A percentile compares a stretch with the other conserved stretches of the same genome.
phyloP scores from a whole-genome alignment of 768 basidiomycete genomes.

The Saitozyma sp. region DNA sequence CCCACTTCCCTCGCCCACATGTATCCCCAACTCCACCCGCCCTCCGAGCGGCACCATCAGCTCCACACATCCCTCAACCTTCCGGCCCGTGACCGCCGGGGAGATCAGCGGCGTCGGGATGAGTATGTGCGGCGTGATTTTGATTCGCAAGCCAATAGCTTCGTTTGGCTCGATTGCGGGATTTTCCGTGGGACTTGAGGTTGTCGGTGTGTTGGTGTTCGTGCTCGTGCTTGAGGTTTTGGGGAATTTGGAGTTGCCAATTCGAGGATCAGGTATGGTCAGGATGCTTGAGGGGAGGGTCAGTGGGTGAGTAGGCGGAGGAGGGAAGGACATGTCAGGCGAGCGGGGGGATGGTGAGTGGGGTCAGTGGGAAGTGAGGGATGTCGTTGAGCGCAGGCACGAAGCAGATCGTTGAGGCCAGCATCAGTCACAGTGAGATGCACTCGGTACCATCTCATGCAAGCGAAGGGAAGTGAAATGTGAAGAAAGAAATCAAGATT shows the following conservation, averaged over 20 bases:
- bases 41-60: conserved; percentile 33
- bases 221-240: too few species aligned
- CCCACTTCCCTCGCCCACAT: conserved; percentile 8
- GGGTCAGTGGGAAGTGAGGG: not conserved
- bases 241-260: too few species aligned
- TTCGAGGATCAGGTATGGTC: not conserved
- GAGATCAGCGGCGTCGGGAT: conserved; percentile 22
- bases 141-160: conserved; percentile 11
- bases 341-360: conserved; percentile 7
- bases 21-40: conserved; percentile 14
- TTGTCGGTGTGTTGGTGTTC: too few species aligned
- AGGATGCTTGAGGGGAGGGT: not conserved
- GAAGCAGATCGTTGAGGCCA: too few species aligned
- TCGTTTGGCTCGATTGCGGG: too few species aligned
- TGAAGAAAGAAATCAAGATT: too few species aligned
- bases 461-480: too few species aligned
- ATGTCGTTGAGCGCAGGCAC: too few species aligned
- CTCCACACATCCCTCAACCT: conserved; percentile 32
- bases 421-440: too few species aligned
- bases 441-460: too few species aligned
- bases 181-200: too few species aligned
- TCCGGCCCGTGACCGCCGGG: conserved; percentile 5
- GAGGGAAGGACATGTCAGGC: not conserved
- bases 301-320: not conserved
- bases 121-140: conserved; percentile 19